Evolutionary conservation across 2,329 filamentous ascomycete species (phyloP).

Genomic region (Colletotrichum phormii): DNA sequence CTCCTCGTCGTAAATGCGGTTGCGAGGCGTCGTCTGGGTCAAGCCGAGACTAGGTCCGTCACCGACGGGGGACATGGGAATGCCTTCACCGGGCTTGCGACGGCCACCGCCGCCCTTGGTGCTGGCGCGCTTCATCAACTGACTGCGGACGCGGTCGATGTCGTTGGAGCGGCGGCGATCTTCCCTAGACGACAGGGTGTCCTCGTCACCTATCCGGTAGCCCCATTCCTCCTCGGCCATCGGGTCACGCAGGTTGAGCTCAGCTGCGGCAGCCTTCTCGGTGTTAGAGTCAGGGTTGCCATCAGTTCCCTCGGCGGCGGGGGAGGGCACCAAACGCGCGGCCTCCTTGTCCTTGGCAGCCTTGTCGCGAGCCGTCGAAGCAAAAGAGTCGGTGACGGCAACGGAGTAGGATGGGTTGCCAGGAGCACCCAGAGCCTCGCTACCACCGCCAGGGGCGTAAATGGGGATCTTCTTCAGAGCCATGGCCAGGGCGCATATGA

Average conservation of each 20-base stretch:
- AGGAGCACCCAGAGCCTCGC: slow-evolving; percentile 70
- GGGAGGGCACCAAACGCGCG: slow-evolving; percentile 71
- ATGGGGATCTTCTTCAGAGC: slow-evolving; percentile 91
- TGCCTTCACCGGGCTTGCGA: slow-evolving; percentile 60
- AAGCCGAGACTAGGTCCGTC: slow-evolving; percentile 42
- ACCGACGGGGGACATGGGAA: slow-evolving; percentile 48
- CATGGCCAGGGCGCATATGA: slow-evolving; percentile 92
- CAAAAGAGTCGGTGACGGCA: slow-evolving; percentile 75
- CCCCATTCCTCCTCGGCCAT: slow-evolving; percentile 51
- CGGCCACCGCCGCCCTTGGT: slow-evolving; percentile 59
- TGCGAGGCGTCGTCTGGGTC: slow-evolving; percentile 46
- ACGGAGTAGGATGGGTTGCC: slow-evolving; percentile 87
- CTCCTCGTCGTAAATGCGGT: slow-evolving; percentile 56
- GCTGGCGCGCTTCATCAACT: slow-evolving; percentile 55
- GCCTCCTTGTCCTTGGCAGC: slow-evolving; percentile 71
- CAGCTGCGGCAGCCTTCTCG: slow-evolving; percentile 59
- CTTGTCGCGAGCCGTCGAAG: slow-evolving; percentile 69
- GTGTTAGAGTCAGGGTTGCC: slow-evolving; percentile 38
- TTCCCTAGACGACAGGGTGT: slow-evolving; percentile 46
- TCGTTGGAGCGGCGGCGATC: slow-evolving; percentile 51
- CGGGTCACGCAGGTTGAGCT: slow-evolving; percentile 55
- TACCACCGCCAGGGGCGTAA: slow-evolving; percentile 80
- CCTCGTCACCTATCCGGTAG: slow-evolving; percentile 49
- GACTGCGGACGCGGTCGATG: slow-evolving; percentile 50
- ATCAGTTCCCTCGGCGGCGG: slow-evolving; percentile 40